A percentile compares a stretch with the other conserved stretches of the same genome.
These are phyloP conservation scores for Kazachstania kunashirensis DNA, from an alignment of 805 yeast species.

Conservation along the genomic window DNA sequence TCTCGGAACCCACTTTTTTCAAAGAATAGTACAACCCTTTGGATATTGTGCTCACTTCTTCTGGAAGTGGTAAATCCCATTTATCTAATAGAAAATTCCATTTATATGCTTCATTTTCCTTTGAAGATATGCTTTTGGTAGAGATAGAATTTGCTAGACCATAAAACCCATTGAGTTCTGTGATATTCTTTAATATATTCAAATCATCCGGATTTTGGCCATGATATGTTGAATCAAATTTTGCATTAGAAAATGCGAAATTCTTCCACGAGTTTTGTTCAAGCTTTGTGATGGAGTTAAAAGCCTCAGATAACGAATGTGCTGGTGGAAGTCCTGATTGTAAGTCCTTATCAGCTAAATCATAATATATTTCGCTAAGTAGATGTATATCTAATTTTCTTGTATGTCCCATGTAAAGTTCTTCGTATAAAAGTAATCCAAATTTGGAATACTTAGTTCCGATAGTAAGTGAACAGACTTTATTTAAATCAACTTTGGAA, in stretches of 20 bases:
- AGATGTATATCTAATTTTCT: slow-evolving; percentile 6
- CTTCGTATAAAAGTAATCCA: slow-evolving; percentile 32
- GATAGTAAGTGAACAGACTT: slow-evolving; percentile 9
- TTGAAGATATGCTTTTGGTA: slow-evolving; percentile 16
- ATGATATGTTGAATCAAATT: slow-evolving; percentile 37
- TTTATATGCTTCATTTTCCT: slow-evolving; percentile 33
- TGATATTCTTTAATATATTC: slow-evolving; percentile 28
- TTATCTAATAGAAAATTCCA: slow-evolving; percentile 70
- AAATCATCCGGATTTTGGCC: slow-evolving; percentile 1
- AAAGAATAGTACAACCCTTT: slow-evolving; percentile 44
- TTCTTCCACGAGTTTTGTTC: slow-evolving; percentile 31
- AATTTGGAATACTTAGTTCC: slow-evolving; percentile 19
- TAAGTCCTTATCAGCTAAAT: slow-evolving; percentile 55
- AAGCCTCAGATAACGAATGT: slow-evolving; percentile 44
- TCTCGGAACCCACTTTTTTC: slow-evolving; percentile 29
- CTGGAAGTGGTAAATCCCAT: slow-evolving; percentile 62
- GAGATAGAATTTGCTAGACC: slow-evolving; percentile 45
- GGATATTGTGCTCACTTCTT: slow-evolving; percentile 30
- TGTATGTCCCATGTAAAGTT: slow-evolving; percentile 8
- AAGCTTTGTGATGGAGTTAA: slow-evolving; percentile 32
- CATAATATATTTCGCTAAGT: slow-evolving; percentile 35
- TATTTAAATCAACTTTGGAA: slow-evolving; percentile 11
- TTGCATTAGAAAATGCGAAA: slow-evolving; percentile 48
- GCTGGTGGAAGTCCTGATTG: slow-evolving; percentile 54
- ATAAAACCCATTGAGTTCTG: slow-evolving; percentile 43